Percentiles rank a stretch among this genome's conserved stretches.
These are phyloP conservation scores for Schizopora paradoxa DNA, from an alignment of 1,284 basidiomycete genomes.

Conservation along the genomic window DNA sequence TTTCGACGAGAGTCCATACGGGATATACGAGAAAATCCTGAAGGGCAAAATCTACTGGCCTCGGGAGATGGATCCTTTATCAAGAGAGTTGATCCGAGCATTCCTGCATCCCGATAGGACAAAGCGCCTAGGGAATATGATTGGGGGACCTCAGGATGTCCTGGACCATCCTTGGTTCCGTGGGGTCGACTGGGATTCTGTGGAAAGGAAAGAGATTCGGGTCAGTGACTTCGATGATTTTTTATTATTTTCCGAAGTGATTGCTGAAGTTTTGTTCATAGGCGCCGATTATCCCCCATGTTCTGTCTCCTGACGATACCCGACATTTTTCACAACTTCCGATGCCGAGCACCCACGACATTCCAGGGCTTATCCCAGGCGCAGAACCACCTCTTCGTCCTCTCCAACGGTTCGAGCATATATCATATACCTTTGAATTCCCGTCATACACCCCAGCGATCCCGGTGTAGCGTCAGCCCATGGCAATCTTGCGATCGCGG, in stretches of 20 bases:
- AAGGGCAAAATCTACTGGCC: conserved; percentile 93
- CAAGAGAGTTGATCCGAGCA: conserved; percentile 71
- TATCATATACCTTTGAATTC: conserved; percentile 57
- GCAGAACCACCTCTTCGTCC: conserved; percentile 47
- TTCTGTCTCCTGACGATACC: conserved; percentile 71
- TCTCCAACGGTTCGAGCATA: conserved; percentile 61
- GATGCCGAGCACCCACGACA: conserved; percentile 67
- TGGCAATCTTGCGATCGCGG: too few relatives aligned
- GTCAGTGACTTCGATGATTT: conserved; percentile 35
- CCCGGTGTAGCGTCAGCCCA: too few relatives aligned
- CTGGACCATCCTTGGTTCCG: conserved; percentile 95
- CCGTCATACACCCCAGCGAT: too few relatives aligned
- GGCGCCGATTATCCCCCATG: conserved; percentile 80
- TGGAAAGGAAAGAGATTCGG: conserved; percentile 74
- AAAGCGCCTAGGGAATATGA: conserved; percentile 92
- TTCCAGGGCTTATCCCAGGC: conserved; percentile 66
- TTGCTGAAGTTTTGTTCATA: conserved; percentile 26
- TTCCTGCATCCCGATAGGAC: conserved; percentile 93
- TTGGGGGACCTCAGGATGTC: conserved; percentile 86
- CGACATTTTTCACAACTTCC: conserved; percentile 76
- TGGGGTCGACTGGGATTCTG: conserved; percentile 84
- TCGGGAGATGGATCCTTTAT: conserved; percentile 70
- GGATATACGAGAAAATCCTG: conserved; percentile 91
- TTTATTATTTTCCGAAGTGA: conserved; percentile 30
- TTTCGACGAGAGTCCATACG: conserved; percentile 91